Percentiles rank a stretch among this genome's conserved stretches.
These are phyloP conservation scores for Bullera alba DNA, from an alignment of 768 basidiomycete species.

Conservation along the genomic window DNA sequence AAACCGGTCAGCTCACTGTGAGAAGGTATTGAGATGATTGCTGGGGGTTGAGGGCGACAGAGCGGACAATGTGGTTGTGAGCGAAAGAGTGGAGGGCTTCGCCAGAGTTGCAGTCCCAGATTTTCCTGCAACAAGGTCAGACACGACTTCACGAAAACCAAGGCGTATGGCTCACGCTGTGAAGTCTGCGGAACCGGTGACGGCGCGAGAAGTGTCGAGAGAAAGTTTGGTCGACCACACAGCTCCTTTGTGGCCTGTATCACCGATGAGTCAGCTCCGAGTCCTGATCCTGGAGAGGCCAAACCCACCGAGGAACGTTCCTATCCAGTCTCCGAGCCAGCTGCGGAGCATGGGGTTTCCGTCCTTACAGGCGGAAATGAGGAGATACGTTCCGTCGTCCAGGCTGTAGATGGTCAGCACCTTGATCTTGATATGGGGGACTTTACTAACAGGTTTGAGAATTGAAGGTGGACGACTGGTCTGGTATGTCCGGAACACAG, in stretches of 20 bases:
- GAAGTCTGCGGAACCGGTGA: constrained; percentile 91
- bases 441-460: constrained; percentile 53
- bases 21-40: constrained; percentile 41
- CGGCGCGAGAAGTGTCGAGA: constrained; percentile 73
- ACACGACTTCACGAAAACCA: neutral
- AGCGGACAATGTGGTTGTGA: constrained; percentile 96
- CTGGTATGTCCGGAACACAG: constrained; percentile 49
- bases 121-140: constrained; percentile 57
- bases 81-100: constrained; percentile 87
- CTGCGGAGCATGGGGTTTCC: constrained; percentile 94
- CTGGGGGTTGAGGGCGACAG: constrained; percentile 73
- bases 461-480: constrained; percentile 82
- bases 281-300: neutral
- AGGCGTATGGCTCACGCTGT: constrained; percentile 64
- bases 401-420: constrained; percentile 45
- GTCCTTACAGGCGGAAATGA: constrained; percentile 97
- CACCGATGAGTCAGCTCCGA: constrained; percentile 1
- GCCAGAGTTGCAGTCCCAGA: constrained; percentile 93
- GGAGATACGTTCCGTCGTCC: constrained; percentile 73
- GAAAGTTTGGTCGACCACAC: constrained; percentile 96
- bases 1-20: constrained; percentile 24
- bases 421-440: neutral
- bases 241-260: constrained; percentile 61
- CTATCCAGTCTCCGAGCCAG: constrained; percentile 99
- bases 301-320: constrained; percentile 51